Conservation (phyloP, 1,139 yeast genomes). For the Blastobotrys buckinghamii region DNA sequence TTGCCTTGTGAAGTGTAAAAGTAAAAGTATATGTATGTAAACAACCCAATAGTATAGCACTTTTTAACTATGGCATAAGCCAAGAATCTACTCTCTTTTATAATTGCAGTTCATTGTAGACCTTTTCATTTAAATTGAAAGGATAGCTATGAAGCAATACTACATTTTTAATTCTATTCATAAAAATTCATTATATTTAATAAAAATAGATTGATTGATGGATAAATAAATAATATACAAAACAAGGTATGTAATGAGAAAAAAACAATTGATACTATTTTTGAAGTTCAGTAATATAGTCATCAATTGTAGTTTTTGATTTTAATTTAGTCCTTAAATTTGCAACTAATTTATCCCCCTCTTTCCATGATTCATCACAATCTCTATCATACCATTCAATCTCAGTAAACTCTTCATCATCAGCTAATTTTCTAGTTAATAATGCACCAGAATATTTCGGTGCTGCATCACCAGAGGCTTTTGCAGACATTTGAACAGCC, state of each 20-base stretch:
- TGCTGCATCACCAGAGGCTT: constrained; percentile 52
- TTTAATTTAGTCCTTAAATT: constrained; percentile 19
- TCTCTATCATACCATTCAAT: constrained; percentile 46
- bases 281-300: constrained; percentile 24
- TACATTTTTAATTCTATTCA: no score
- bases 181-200: no score
- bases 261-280: not conserved
- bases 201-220: not conserved
- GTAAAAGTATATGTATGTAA: no score
- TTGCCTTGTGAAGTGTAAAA: no score
- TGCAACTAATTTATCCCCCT: constrained; percentile 32
- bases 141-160: no score
- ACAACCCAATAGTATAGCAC: no score
- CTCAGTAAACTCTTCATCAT: constrained; percentile 58
- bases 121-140: no score
- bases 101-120: no score
- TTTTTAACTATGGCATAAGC: no score
- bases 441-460: constrained; percentile 77
- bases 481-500: constrained; percentile 72
- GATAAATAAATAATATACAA: not conserved
- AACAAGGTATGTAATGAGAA: not conserved
- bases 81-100: no score
- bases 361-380: constrained; percentile 34
- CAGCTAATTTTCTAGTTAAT: constrained; percentile 63
- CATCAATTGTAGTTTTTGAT: constrained; percentile 23